Evolutionary conservation across 345 rosid genomes (phyloP).

Genomic region (Ricinus communis): DNA sequence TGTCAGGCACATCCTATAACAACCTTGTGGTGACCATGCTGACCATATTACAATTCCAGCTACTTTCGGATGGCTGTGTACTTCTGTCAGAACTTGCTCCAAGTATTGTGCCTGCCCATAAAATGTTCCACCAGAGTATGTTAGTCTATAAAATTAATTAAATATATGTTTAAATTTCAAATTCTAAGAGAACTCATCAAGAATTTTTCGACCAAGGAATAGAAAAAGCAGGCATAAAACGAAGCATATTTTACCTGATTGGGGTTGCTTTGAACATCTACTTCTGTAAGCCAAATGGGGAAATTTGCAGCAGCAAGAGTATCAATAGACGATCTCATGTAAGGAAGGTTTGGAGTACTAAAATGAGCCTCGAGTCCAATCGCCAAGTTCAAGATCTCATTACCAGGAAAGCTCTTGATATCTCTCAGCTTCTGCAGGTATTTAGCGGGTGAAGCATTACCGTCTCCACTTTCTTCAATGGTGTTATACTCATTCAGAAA

Average conservation of each 20-base stretch:
- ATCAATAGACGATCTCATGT: slow-evolving; percentile 67
- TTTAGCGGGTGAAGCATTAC: slow-evolving; percentile 33
- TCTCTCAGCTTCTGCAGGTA: slow-evolving; percentile 47
- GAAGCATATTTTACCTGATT: slow-evolving; percentile 40
- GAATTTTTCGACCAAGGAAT: no score
- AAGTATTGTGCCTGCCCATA: slow-evolving; percentile 45
- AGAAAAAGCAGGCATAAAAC: no score
- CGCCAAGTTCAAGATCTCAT: slow-evolving; percentile 28
- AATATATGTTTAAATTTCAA: no score
- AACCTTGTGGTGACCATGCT: slow-evolving; percentile 53
- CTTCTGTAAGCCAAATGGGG: slow-evolving; percentile 83
- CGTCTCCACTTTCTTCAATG: slow-evolving; percentile 51
- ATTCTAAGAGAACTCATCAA: no score
- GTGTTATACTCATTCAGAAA: slow-evolving; percentile 74
- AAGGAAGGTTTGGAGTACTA: slow-evolving; percentile 48
- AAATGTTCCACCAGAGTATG: not conserved
- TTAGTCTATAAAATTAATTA: no score
- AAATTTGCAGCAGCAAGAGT: slow-evolving; percentile 45
- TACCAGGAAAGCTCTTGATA: slow-evolving; percentile 30
- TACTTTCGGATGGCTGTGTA: slow-evolving; percentile 57
- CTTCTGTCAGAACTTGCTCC: slow-evolving; percentile 70
- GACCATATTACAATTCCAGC: slow-evolving; percentile 71
- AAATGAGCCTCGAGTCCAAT: slow-evolving; percentile 79
- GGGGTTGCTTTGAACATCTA: slow-evolving; percentile 48
- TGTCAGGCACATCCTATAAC: slow-evolving; percentile 72